A percentile compares a stretch with the other conserved stretches of the same genome.
Conservation (phyloP, 1,139 yeast genomes). For the Chernovozyma sophiae-reginae region DNA sequence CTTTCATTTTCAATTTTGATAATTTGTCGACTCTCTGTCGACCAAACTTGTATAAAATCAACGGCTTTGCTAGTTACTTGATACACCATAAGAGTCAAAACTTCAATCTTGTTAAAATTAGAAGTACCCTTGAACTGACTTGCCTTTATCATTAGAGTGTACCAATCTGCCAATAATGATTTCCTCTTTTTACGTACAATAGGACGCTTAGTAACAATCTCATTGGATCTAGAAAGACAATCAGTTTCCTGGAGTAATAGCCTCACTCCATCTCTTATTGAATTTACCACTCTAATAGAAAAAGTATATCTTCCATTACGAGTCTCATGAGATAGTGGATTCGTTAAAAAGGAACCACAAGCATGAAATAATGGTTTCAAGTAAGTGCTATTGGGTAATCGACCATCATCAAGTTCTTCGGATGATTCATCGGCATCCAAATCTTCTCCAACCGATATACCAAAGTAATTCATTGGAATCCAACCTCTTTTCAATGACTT, state of each 20-base stretch:
- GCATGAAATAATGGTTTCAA: slow-evolving; percentile 63
- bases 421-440: slow-evolving; percentile 11
- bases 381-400: slow-evolving; percentile 41
- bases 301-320: slow-evolving; percentile 42
- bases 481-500: slow-evolving; percentile 80
- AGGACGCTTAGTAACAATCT: slow-evolving; percentile 67
- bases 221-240: slow-evolving; percentile 80
- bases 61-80: slow-evolving; percentile 74
- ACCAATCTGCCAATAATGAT: slow-evolving; percentile 84
- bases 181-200: slow-evolving; percentile 72
- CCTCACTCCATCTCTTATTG: slow-evolving; percentile 80
- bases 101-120: slow-evolving; percentile 61
- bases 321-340: slow-evolving; percentile 54
- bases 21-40: slow-evolving; percentile 48
- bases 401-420: slow-evolving; percentile 19
- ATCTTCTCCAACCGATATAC: slow-evolving; percentile 50
- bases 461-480: slow-evolving; percentile 93
- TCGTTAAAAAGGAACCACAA: slow-evolving; percentile 69
- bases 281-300: slow-evolving; percentile 38
- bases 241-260: slow-evolving; percentile 70
- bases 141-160: slow-evolving; percentile 80
- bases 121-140: slow-evolving; percentile 76
- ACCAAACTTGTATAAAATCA: slow-evolving; percentile 73
- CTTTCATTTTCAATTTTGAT: slow-evolving; percentile 35
- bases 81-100: slow-evolving; percentile 66